Conservation (phyloP, 1,139 yeast species). For the Kazachstania sp. region DNA sequence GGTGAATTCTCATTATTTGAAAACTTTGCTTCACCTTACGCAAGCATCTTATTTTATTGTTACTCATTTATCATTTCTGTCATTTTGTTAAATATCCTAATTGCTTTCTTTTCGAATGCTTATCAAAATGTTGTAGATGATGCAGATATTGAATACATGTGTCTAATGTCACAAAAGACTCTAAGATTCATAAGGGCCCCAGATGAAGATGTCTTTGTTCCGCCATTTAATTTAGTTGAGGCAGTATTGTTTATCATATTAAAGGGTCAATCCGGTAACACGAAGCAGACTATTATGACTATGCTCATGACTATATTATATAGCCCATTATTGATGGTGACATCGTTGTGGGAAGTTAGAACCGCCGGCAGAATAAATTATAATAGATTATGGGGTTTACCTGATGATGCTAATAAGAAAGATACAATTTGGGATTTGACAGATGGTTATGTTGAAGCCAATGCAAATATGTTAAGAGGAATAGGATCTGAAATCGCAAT, state of each 20-base stretch:
- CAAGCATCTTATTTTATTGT: slow-evolving; percentile 62
- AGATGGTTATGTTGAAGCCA: slow-evolving; percentile 52
- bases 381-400: slow-evolving; percentile 54
- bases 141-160: slow-evolving; percentile 78
- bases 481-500: neutral
- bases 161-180: slow-evolving; percentile 77
- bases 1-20: slow-evolving; percentile 66
- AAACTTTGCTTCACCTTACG: slow-evolving; percentile 75
- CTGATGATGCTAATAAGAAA: slow-evolving; percentile 75
- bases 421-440: slow-evolving; percentile 78
- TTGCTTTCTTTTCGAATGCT: slow-evolving; percentile 81
- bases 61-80: slow-evolving; percentile 70
- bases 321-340: slow-evolving; percentile 54
- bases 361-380: slow-evolving; percentile 63
- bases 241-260: neutral
- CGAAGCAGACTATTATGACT: slow-evolving; percentile 21
- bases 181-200: slow-evolving; percentile 81
- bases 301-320: slow-evolving; percentile 51
- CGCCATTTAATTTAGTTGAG: slow-evolving; percentile 64
- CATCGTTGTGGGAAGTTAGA: slow-evolving; percentile 55
- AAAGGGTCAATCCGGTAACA: neutral
- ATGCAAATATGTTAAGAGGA: slow-evolving; percentile 14
- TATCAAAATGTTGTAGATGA: slow-evolving; percentile 74
- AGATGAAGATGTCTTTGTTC: slow-evolving; percentile 75
- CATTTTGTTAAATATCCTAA: slow-evolving; percentile 66